Percentiles rank a stretch among this genome's conserved stretches.
Evolutionary conservation across 108 stramenopile genomes (phyloP).

Genomic region (Chaetoceros muelleri): DNA sequence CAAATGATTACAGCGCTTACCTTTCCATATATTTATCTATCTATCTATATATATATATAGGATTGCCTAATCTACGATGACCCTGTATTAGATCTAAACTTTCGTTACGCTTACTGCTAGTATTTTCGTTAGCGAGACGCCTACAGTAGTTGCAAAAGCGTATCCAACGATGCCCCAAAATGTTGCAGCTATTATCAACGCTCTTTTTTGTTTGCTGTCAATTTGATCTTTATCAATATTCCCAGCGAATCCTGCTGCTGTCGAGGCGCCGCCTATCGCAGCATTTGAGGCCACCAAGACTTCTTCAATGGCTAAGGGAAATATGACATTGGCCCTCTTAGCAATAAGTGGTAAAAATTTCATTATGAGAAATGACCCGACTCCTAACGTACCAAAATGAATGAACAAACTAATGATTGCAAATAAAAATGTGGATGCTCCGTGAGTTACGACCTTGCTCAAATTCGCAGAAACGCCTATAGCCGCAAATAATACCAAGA

Average conservation of each 20-base stretch:
- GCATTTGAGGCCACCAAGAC: constrained; percentile 67
- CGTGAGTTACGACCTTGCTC: constrained; percentile 25
- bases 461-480: constrained; percentile 52
- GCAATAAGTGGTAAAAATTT: no score
- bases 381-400: constrained; percentile 26
- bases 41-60: no score
- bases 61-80: no score
- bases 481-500: constrained; percentile 53
- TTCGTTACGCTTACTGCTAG: no score
- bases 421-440: constrained; percentile 27
- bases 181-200: constrained; percentile 50
- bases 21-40: no score
- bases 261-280: constrained; percentile 73
- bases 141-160: constrained; percentile 45
- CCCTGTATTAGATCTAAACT: no score
- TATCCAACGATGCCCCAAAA: constrained; percentile 67
- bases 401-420: constrained; percentile 36
- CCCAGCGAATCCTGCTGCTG: constrained; percentile 61
- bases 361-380: constrained; percentile 14
- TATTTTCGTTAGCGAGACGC: constrained; percentile 19
- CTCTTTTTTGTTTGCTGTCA: constrained; percentile 14
- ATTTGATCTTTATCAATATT: constrained; percentile 7
- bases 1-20: no score
- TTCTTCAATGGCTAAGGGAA: constrained; percentile 37
- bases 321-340: no score